A percentile compares a stretch with the other conserved stretches of the same genome.
phyloP scores from a whole-genome alignment of 441 rosid genomes.

The Breynia disticha region DNA sequence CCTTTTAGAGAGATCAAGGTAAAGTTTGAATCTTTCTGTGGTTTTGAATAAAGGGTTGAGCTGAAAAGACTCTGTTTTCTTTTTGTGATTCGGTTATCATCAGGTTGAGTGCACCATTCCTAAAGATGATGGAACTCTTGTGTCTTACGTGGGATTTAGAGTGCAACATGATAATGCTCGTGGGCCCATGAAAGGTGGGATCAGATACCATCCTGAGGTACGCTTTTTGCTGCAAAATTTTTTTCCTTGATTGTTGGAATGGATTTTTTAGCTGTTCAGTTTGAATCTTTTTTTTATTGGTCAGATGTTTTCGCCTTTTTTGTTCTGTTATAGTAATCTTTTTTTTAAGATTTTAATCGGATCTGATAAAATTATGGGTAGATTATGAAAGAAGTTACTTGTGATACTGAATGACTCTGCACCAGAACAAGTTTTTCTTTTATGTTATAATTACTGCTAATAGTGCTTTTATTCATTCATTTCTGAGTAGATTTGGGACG shows the following conservation, averaged over 20 bases:
- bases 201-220: constrained; percentile 87
- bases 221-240: background rate
- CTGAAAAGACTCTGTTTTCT: background rate
- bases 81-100: constrained; percentile 2
- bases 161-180: constrained; percentile 81
- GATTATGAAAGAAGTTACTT: too few relatives aligned
- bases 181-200: constrained; percentile 89
- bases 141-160: constrained; percentile 67
- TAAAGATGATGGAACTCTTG: constrained; percentile 68
- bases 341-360: too few relatives aligned
- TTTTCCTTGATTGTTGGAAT: background rate
- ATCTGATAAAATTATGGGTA: too few relatives aligned
- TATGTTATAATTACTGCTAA: too few relatives aligned
- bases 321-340: too few relatives aligned
- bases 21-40: background rate
- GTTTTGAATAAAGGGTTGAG: background rate
- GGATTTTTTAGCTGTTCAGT: background rate
- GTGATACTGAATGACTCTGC: too few relatives aligned
- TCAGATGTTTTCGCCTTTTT: too few relatives aligned
- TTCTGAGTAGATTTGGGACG: too few relatives aligned
- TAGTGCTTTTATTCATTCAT: too few relatives aligned
- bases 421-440: too few relatives aligned
- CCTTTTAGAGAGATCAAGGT: constrained; percentile 95
- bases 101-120: constrained; percentile 88
- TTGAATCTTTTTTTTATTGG: background rate